These are phyloP conservation scores for Dictyostelium citrinum DNA, from an alignment of 78 protist genomes.

Conservation along the genomic window DNA sequence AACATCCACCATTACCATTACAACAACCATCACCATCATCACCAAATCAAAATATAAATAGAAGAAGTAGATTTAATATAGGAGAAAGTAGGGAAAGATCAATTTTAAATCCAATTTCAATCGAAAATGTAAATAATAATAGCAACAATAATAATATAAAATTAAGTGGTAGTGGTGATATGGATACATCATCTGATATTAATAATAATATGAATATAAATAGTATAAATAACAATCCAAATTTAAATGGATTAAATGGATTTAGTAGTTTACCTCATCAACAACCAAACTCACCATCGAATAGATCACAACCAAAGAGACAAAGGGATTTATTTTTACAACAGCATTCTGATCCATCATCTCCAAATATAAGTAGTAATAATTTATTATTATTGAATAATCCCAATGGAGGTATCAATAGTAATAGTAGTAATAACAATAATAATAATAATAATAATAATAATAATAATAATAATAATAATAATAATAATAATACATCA, in stretches of 20 bases:
- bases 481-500: background rate
- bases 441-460: background rate
- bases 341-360: background rate
- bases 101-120: slow-evolving; percentile 7
- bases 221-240: background rate
- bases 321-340: slow-evolving; percentile 1
- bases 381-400: background rate
- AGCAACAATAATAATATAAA: background rate
- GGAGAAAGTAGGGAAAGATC: slow-evolving; percentile 23
- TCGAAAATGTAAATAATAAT: background rate
- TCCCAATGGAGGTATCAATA: background rate
- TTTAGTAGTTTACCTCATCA: background rate
- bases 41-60: slow-evolving; percentile 1
- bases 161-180: background rate
- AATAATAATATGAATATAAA: background rate
- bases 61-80: slow-evolving; percentile 23
- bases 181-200: background rate
- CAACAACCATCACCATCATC: background rate
- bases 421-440: background rate
- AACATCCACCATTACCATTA: too few relatives aligned
- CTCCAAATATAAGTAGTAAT: background rate
- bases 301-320: slow-evolving; percentile 12
- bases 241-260: background rate
- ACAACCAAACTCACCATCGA: background rate
- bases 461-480: background rate